A percentile compares a stretch with the other conserved stretches of the same genome.
These are phyloP conservation scores for Hirsutella thompsonii DNA, from an alignment of 2,329 filamentous ascomycete species.

Conservation along the genomic window DNA sequence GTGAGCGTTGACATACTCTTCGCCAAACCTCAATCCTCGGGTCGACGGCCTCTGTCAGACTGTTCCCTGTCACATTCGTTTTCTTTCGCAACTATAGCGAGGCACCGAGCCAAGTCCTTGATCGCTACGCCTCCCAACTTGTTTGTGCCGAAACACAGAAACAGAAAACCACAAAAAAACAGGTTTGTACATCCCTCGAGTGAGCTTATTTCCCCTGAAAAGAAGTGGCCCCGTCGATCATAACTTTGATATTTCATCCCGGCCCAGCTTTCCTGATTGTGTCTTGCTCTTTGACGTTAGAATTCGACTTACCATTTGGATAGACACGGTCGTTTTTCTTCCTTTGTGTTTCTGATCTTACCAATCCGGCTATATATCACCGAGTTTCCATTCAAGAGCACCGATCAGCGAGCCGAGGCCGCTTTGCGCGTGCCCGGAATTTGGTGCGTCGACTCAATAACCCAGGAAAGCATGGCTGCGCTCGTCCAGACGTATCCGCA, in stretches of 20 bases:
- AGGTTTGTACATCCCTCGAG: not conserved
- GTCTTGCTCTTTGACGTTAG: too few relatives aligned
- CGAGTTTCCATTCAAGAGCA: not conserved
- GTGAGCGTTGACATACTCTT: slow-evolving; percentile 24
- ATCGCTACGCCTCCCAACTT: not conserved
- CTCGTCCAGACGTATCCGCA: slow-evolving; percentile 72
- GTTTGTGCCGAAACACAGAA: not conserved
- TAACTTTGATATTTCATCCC: too few relatives aligned
- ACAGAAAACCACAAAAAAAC: not conserved
- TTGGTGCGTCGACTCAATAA: not conserved
- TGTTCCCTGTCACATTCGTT: slow-evolving; percentile 10
- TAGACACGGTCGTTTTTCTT: too few relatives aligned
- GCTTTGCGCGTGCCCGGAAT: not conserved
- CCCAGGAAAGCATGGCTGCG: slow-evolving; percentile 56
- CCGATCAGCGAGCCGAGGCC: not conserved
- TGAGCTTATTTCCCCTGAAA: not conserved
- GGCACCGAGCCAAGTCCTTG: not conserved
- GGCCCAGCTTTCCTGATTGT: too few relatives aligned
- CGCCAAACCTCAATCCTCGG: slow-evolving; percentile 28
- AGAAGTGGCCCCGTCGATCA: too few relatives aligned
- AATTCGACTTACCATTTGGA: too few relatives aligned
- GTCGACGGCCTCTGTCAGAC: slow-evolving; percentile 46
- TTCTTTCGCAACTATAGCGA: not conserved
- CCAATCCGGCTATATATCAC: too few relatives aligned
- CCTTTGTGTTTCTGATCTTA: too few relatives aligned